Base-by-base conservation (phyloP, 2,329 filamentous ascomycete species). In the Apiospora rasikravindrae region DNA sequence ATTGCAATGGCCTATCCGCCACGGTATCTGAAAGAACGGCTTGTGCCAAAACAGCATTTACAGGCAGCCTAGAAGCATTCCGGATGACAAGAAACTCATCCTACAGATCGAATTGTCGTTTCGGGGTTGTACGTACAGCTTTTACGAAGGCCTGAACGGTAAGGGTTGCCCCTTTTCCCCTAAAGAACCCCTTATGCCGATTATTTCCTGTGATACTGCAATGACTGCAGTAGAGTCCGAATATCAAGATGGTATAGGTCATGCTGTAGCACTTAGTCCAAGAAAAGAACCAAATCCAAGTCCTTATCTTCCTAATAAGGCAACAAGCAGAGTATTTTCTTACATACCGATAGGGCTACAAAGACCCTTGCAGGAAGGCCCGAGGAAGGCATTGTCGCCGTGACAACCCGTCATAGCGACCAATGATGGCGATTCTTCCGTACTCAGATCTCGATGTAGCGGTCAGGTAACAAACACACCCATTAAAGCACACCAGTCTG, bases 1-100 rank as follows among this genome's bases (percentile, higher is more conserved):
- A 1, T 10, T 49, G 22, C 7, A 2, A n/a, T 49, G 45, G 19
- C 22, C 19, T 22, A 49, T n/a, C 22, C 45, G 22, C 8, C 10
- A n/a, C 6, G 0, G 19, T 8, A 49, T 49, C 0, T 10, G 45
- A n/a, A 0, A n/a, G 11, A 2, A n/a, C 8, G 10, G 10, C 7
- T 4, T 49, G 22, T 11, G 8, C n/a, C 45, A n/a, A 2, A 49
- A n/a, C 19, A 22, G 2, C 8, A n/a, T n/a, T 49, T 8, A 19
- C 4, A 42, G 40, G 13, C 13, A 42, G 6, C 45, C 2, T n/a
- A 4, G 22, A n/a, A 49, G 45, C 22, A 49, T 11, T 22, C 4
- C 22, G 6, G 16, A 47, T 22, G 19, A 7, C 44, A 7, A 7
- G 1, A 47, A 22, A 6, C 19, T 47, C 19, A 7, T 47, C 16